A percentile compares a stretch with the other conserved stretches of the same genome.
Conservation (phyloP, 345 rosid species). For the Syzygium oleosum region DNA sequence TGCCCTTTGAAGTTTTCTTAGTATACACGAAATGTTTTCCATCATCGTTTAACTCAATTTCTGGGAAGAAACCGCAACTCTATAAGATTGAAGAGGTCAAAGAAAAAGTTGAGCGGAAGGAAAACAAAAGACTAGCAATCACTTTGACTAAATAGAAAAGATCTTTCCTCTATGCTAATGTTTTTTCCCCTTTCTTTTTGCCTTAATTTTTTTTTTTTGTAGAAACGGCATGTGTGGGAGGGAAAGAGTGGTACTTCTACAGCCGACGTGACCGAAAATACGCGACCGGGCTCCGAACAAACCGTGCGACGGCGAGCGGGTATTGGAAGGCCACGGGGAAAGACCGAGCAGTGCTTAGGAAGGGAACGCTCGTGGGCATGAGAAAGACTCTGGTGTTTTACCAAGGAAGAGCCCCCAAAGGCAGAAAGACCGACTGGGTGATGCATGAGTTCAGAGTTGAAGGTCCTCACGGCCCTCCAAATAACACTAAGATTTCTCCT, state of each 20-base stretch:
- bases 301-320: constrained; percentile 76
- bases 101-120: neutral
- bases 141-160: neutral
- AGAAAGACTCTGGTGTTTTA: constrained; percentile 91
- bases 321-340: constrained; percentile 99
- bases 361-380: constrained; percentile 72
- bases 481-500: neutral
- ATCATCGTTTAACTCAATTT: neutral
- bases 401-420: constrained; percentile 91
- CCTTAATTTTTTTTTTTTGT: neutral
- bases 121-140: neutral
- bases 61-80: neutral
- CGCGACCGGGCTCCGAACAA: constrained; percentile 85
- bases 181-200: neutral
- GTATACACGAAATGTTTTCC: neutral
- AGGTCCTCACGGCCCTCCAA: constrained; percentile 32
- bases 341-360: constrained; percentile 41
- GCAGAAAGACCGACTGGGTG: constrained; percentile 75
- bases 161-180: neutral
- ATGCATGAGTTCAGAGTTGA: constrained; percentile 91
- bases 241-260: constrained; percentile 87
- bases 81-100: neutral
- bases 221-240: constrained; percentile 81
- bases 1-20: neutral
- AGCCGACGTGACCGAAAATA: constrained; percentile 80